These are phyloP conservation scores for Zea mays DNA, from an alignment of 176 grass and related monocot genomes.

Conservation along the genomic window Zm-B73-REFERENCE-NAM-5.0 NC_050101.1:33862001-33862500, in stretches of 20 bases:
- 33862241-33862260: too few species aligned
- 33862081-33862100: slow-evolving; percentile 8
- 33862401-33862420: neutral
- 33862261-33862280: neutral
- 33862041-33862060: too few species aligned
- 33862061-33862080: too few species aligned
- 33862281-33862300: slow-evolving; percentile 63
- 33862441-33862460: slow-evolving; percentile 89
- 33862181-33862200: neutral
- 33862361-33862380: slow-evolving; percentile 7
- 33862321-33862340: slow-evolving; percentile 90
- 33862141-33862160: slow-evolving; percentile 3
- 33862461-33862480: slow-evolving; percentile 85
- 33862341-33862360: slow-evolving; percentile 39
- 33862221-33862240: neutral
- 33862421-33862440: slow-evolving; percentile 58
- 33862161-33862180: neutral
- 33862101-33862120: neutral
- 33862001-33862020: slow-evolving; percentile 92
- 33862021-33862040: too few species aligned
- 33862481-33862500: slow-evolving; percentile 80
- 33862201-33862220: neutral
- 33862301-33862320: slow-evolving; percentile 91
- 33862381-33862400: slow-evolving; percentile 12
- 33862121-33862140: neutral